Conservation (phyloP, 306 rosid genomes). For the Sicyos baderoa region DNA sequence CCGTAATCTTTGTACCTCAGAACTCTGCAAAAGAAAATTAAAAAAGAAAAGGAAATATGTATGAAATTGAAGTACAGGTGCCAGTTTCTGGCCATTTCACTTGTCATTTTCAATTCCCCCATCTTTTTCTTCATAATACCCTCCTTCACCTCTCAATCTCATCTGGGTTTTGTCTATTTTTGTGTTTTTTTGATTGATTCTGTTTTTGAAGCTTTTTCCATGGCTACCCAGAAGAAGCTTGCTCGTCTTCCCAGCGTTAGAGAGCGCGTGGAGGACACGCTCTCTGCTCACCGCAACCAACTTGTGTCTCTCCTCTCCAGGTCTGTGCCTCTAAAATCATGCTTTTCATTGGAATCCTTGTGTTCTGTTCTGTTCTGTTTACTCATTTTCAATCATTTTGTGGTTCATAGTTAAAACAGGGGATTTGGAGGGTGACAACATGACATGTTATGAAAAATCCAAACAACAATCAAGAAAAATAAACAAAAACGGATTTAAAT, state of each 20-base stretch:
- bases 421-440: too few species aligned
- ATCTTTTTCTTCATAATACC: too few species aligned
- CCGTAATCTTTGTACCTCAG: too few species aligned
- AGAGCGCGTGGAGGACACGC: conserved; percentile 72
- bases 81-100: too few species aligned
- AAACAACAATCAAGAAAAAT: too few species aligned
- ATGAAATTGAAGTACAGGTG: not conserved
- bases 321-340: conserved; percentile 30
- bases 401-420: not conserved
- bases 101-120: too few species aligned
- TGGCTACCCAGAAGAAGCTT: conserved; percentile 52
- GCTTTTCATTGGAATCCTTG: not conserved
- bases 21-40: not conserved
- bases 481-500: too few species aligned
- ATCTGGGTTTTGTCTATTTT: not conserved
- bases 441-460: too few species aligned
- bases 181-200: not conserved
- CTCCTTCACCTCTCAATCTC: too few species aligned
- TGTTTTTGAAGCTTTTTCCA: conserved; percentile 19
- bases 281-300: conserved; percentile 77
- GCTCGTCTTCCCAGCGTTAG: conserved; percentile 55
- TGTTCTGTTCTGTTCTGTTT: not conserved
- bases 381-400: not conserved
- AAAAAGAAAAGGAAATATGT: not conserved
- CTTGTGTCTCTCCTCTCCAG: conserved; percentile 84